phyloP scores from a whole-genome alignment of 352 stramenopile species.

The Pythium guiyangense region DNA sequence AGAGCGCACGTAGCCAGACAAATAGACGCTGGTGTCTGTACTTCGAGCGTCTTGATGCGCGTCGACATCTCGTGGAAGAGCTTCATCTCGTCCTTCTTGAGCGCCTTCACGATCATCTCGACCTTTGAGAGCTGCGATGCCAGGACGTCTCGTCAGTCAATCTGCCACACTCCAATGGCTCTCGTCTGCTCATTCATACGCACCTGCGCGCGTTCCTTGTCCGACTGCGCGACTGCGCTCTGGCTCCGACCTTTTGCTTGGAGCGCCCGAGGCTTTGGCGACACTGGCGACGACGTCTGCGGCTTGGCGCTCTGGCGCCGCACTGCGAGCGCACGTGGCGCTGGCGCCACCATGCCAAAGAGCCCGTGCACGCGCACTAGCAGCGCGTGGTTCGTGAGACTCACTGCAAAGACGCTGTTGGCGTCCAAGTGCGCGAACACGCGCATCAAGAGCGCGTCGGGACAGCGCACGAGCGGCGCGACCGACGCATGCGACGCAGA shows the following conservation, averaged over 20 bases:
- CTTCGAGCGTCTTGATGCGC: constrained; percentile 66
- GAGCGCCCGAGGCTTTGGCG: constrained; percentile 5
- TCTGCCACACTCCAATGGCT: too few species aligned
- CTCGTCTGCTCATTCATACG: too few species aligned
- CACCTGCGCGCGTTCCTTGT: not conserved
- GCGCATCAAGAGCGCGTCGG: constrained; percentile 57
- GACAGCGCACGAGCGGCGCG: constrained; percentile 28
- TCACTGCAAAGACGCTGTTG: constrained; percentile 68
- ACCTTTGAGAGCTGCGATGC: constrained; percentile 73
- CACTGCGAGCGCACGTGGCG: not conserved
- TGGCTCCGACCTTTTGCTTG: constrained; percentile 24
- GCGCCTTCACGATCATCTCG: constrained; percentile 70
- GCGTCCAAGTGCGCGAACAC: constrained; percentile 68
- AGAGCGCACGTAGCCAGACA: too few species aligned
- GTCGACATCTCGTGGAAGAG: constrained; percentile 82
- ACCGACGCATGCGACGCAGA: constrained; percentile 4
- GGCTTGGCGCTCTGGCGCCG: constrained; percentile 7
- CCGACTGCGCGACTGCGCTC: constrained; percentile 21
- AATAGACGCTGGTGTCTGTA: too few species aligned
- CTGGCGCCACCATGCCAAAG: constrained; percentile 40
- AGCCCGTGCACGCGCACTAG: constrained; percentile 56
- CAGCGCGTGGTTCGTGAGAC: constrained; percentile 47
- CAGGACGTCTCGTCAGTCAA: too few species aligned
- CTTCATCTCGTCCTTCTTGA: constrained; percentile 84
- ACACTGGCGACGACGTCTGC: not conserved